Conservation (phyloP, 768 basidiomycete species). For the Tylopilus balloui region DNA sequence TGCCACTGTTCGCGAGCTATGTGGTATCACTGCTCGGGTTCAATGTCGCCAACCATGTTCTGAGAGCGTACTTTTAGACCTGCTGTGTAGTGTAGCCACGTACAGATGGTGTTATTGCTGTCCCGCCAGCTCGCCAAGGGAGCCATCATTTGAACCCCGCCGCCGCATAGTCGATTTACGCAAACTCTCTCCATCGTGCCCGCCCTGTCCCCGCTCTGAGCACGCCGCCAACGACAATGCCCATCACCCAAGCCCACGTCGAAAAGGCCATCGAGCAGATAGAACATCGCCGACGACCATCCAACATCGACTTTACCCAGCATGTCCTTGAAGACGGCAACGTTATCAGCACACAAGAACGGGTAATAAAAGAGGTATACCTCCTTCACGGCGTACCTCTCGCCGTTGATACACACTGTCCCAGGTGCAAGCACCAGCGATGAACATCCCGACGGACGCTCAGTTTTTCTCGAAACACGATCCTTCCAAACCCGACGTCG, state of each 20-base stretch:
- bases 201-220: slow-evolving; percentile 3
- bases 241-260: slow-evolving; percentile 34
- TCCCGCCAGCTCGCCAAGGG: neutral
- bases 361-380: slow-evolving; percentile 91
- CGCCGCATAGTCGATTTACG: slow-evolving; percentile 8
- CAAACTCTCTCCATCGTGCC: slow-evolving; percentile 7
- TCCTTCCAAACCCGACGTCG: slow-evolving; percentile 87
- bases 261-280: slow-evolving; percentile 35
- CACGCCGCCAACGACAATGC: slow-evolving; percentile 24
- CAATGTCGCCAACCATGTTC: slow-evolving; percentile 82
- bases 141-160: slow-evolving; percentile 29
- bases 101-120: slow-evolving; percentile 3
- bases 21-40: slow-evolving; percentile 85
- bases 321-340: slow-evolving; percentile 92
- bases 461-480: slow-evolving; percentile 89
- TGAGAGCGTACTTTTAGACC: slow-evolving; percentile 64
- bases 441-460: slow-evolving; percentile 84
- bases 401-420: slow-evolving; percentile 2
- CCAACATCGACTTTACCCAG: slow-evolving; percentile 84
- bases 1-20: slow-evolving; percentile 84
- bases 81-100: slow-evolving; percentile 5
- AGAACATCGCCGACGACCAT: slow-evolving; percentile 43
- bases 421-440: slow-evolving; percentile 97
- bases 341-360: slow-evolving; percentile 87
- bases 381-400: neutral